Conservation (phyloP, 345 rosid species). For the Arabidopsis suecica region DNA sequence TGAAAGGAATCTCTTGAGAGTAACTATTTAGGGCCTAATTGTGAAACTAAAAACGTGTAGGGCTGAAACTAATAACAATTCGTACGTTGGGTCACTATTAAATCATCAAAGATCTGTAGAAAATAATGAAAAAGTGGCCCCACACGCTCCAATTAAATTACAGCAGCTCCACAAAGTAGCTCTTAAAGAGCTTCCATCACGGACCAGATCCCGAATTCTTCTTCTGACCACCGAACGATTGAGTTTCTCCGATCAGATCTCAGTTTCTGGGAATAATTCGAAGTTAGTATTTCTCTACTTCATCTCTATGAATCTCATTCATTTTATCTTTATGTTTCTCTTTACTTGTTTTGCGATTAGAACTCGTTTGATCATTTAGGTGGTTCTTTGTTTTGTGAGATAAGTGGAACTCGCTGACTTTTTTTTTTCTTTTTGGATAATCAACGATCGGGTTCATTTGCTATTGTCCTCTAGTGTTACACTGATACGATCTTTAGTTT, state of each 20-base stretch:
- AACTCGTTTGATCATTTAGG: neutral
- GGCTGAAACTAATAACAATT: neutral
- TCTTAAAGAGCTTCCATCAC: slow-evolving; percentile 30
- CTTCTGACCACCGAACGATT: slow-evolving; percentile 39
- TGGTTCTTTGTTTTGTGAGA: neutral
- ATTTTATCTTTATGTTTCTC: neutral
- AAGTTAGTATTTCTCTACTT: slow-evolving; percentile 23
- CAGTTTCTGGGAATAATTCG: slow-evolving; percentile 3
- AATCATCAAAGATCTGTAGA: neutral
- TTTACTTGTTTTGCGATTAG: neutral
- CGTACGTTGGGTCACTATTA: neutral
- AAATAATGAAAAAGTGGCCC: neutral
- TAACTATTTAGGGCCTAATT: neutral
- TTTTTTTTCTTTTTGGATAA: neutral
- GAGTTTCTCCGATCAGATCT: slow-evolving; percentile 25
- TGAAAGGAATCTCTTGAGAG: neutral
- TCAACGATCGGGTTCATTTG: slow-evolving; percentile 8
- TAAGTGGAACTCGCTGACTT: slow-evolving; percentile 6
- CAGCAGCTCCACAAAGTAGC: slow-evolving; percentile 8
- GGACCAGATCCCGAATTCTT: slow-evolving; percentile 39
- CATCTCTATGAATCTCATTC: slow-evolving; percentile 3
- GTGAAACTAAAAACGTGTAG: neutral
- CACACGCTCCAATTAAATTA: slow-evolving; percentile 30
- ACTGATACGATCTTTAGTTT: slow-evolving; percentile 5
- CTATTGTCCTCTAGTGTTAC: neutral